These are phyloP conservation scores for Leptographium galeiforme DNA, from an alignment of 2,329 filamentous ascomycete genomes.

Conservation along the genomic window DNA sequence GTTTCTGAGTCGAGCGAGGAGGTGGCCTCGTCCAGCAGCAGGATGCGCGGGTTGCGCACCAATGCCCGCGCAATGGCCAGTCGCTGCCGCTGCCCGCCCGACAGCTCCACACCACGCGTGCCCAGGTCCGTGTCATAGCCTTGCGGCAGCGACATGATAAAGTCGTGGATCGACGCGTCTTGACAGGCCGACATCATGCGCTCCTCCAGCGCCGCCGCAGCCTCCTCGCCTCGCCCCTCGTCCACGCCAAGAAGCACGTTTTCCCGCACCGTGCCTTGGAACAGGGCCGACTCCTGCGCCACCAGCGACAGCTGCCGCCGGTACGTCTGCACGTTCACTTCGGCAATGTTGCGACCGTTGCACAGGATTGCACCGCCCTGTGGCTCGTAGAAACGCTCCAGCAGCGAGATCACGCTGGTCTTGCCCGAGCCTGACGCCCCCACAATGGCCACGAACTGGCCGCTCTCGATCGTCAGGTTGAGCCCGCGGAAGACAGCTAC, in stretches of 20 bases:
- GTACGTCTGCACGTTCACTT: conserved; percentile 48
- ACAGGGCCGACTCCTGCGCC: conserved; percentile 61
- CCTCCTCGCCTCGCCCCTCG: conserved; percentile 24
- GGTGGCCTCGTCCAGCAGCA: conserved; percentile 47
- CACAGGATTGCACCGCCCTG: conserved; percentile 50
- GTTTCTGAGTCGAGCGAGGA: conserved; percentile 45
- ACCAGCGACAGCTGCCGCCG: conserved; percentile 55
- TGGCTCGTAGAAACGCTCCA: conserved; percentile 60
- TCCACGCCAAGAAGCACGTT: conserved; percentile 55
- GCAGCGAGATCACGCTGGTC: conserved; percentile 52
- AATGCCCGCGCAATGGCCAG: conserved; percentile 43
- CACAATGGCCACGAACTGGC: conserved; percentile 58
- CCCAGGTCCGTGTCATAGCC: conserved; percentile 58
- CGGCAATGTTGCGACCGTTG: conserved; percentile 45
- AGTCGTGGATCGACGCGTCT: conserved; percentile 57
- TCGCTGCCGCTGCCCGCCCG: conserved; percentile 43
- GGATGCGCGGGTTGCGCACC: conserved; percentile 34
- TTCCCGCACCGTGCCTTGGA: conserved; percentile 54
- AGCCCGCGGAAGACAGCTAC: conserved; percentile 45
- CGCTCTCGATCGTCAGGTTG: conserved; percentile 50
- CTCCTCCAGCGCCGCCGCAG: conserved; percentile 36
- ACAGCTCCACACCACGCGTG: conserved; percentile 48
- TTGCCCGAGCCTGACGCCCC: conserved; percentile 57
- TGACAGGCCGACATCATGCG: conserved; percentile 38
- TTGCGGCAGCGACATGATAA: conserved; percentile 52